phyloP scores from a whole-genome alignment of 164 flowering plant species.

The Magnolia kwangsiensis region DNA sequence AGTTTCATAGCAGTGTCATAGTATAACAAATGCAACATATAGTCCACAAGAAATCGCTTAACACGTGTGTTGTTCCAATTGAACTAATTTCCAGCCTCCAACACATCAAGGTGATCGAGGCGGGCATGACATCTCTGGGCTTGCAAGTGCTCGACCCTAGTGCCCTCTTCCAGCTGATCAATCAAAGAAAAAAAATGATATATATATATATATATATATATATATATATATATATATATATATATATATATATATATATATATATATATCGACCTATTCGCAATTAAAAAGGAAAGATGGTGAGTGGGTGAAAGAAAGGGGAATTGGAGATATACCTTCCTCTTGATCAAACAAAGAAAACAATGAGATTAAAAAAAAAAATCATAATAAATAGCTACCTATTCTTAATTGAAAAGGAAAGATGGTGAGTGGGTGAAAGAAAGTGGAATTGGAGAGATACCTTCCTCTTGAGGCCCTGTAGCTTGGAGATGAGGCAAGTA shows the following conservation, averaged over 20 bases:
- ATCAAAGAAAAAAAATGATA: no score
- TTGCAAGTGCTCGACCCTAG: constrained; percentile 66
- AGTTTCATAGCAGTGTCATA: constrained; percentile 76
- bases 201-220: no score
- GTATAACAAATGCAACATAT: constrained; percentile 92
- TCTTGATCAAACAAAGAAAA: constrained; percentile 39
- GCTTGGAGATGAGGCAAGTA: constrained; percentile 64
- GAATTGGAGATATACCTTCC: constrained; percentile 49
- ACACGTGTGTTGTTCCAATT: constrained; percentile 69
- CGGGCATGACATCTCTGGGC: constrained; percentile 82
- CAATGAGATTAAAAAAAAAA: no score
- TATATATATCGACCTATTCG: no score
- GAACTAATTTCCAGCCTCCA: constrained; percentile 44
- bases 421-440: not conserved
- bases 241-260: no score
- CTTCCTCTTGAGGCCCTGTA: constrained; percentile 94
- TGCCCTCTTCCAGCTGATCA: constrained; percentile 74
- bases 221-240: no score
- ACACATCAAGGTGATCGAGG: constrained; percentile 67
- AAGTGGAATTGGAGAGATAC: constrained; percentile 21
- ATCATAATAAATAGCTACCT: no score
- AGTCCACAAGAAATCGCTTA: constrained; percentile 86
- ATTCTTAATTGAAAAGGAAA: no score
- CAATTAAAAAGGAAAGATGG: not conserved
- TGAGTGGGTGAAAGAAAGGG: not conserved